These are phyloP conservation scores for Hyphodiscus hymeniophilus DNA, from an alignment of 495 filamentous ascomycete genomes.

Conservation along the genomic window DNA sequence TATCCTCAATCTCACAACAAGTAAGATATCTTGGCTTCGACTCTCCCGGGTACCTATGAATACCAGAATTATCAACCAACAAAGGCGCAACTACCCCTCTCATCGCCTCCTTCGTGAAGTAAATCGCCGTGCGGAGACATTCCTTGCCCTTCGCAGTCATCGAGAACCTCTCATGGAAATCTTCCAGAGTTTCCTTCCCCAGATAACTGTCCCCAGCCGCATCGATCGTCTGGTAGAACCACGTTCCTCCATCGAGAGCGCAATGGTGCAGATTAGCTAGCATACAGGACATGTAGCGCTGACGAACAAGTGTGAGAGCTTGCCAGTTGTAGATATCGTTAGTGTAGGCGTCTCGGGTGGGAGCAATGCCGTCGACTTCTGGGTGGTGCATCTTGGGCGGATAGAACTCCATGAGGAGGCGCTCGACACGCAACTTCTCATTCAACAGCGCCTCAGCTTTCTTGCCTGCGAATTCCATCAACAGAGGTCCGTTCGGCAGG, in stretches of 20 bases:
- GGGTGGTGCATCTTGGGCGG: slow-evolving; percentile 16
- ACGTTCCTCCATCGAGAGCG: slow-evolving; percentile 26
- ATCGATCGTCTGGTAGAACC: slow-evolving; percentile 27
- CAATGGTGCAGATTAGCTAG: slow-evolving; percentile 15
- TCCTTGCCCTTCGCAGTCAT: slow-evolving; percentile 17
- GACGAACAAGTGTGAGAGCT: slow-evolving; percentile 23
- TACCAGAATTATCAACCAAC: not conserved
- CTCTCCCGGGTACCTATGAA: not conserved
- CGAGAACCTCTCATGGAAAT: slow-evolving; percentile 20
- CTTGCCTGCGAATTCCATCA: slow-evolving; percentile 5
- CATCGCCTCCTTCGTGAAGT: slow-evolving; percentile 9
- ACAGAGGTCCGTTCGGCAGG: not conserved
- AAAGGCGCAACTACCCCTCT: slow-evolving; percentile 1
- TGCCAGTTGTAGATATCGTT: slow-evolving; percentile 29
- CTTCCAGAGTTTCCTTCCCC: slow-evolving; percentile 3
- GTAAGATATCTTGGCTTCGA: not conserved
- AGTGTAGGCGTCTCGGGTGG: slow-evolving; percentile 19
- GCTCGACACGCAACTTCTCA: slow-evolving; percentile 22
- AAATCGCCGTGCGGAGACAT: not conserved
- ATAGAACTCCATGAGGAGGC: slow-evolving; percentile 18
- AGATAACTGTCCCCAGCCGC: slow-evolving; percentile 22
- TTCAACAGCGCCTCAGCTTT: slow-evolving; percentile 23
- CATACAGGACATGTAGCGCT: slow-evolving; percentile 23
- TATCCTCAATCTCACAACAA: not conserved
- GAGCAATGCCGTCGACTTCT: not conserved